Evolutionary conservation across 2,329 filamentous ascomycete genomes (phyloP).

Genomic region (Penicillium sclerotigenum): DNA sequence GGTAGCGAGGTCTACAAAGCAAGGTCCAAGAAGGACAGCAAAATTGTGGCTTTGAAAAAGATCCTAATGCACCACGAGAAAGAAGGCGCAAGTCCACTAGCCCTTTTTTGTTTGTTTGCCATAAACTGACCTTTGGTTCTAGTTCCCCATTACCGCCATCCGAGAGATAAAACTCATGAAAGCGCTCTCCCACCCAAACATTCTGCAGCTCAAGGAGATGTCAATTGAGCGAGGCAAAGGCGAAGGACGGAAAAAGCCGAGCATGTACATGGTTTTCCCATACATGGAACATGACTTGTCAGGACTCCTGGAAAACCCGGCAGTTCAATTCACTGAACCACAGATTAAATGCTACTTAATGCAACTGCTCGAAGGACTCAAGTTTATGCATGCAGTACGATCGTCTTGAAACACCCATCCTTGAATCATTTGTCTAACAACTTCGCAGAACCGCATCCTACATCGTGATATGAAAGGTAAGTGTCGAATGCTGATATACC

Average conservation of each 20-base stretch:
- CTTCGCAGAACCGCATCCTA: constrained; percentile 65
- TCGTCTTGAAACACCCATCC: neutral
- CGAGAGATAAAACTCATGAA: constrained; percentile 98
- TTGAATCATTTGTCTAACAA: constrained; percentile 3
- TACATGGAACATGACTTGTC: constrained; percentile 99
- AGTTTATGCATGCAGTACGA: constrained; percentile 76
- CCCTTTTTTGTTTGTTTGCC: neutral
- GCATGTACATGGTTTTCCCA: constrained; percentile 97
- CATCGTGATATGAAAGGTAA: constrained; percentile 90
- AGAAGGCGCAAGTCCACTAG: constrained; percentile 65
- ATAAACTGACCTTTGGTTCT: neutral
- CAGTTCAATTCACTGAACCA: constrained; percentile 77
- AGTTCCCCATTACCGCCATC: constrained; percentile 94
- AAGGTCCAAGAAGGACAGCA: constrained; percentile 68
- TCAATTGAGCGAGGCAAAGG: constrained; percentile 74
- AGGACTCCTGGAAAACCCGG: constrained; percentile 90
- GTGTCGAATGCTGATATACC: constrained; percentile 1
- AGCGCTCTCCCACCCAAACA: constrained; percentile 85
- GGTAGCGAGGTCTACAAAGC: constrained; percentile 88
- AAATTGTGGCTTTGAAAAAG: constrained; percentile 88
- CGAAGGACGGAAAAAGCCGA: constrained; percentile 71
- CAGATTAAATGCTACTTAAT: constrained; percentile 99
- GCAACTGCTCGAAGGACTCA: constrained; percentile 83
- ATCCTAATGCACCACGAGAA: constrained; percentile 99
- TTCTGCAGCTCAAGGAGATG: constrained; percentile 90